Evolutionary conservation across 2,329 filamentous ascomycete genomes (phyloP), one percentile per base, ranked within the genome.

Genomic region (Alternaria postmessia): DNA sequence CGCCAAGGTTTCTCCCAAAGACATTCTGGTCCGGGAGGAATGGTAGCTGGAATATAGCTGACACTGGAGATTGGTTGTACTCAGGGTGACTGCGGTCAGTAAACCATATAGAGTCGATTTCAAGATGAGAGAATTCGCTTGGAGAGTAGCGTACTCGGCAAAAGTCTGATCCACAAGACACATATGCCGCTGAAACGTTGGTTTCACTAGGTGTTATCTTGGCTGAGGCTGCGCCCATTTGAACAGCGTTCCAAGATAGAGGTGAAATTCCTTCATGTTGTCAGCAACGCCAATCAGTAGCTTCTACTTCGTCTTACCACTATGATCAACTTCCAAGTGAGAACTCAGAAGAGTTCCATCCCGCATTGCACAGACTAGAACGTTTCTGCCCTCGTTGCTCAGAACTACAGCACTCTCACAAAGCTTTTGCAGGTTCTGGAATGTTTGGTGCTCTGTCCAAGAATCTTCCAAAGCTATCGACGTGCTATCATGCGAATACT

Each of bases 101-200:
- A 46, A 81, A 75, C 77, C 78, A 81, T 20, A 81, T 69, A 1
- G 74, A 78, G 12, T 75, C 72, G 24, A 80, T 67, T 2, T 68
- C 61, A 3, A 77, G 41, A 3, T 30, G 28, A 4, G 61, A 61
- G 3, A 51, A 20, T 0, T 53, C 51, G 4, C 41, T 58, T 20
- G 22, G 24, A 22, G 65, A 62, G 44, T 63, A 70, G 18, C 71
- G 69, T 18, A 81, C 55, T 24, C 70, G 72, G 59, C 76, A 79
- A 11, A 79, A 74, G 28, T 80, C 75, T 2, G 73, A 63, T 14
- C 77, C 79, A 57, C 79, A 81, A n/a, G 75, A 72, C 14, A 77
- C 70, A 54, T 81, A 79, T 1, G 75, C 77, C 18, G 61, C 56
- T 7, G 73, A 68, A 14, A 43, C 6, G 30, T 75, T 70, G 6